phyloP scores from a whole-genome alignment of 2,329 filamentous ascomycete species.

The Aspergillus thermomutatus region DNA sequence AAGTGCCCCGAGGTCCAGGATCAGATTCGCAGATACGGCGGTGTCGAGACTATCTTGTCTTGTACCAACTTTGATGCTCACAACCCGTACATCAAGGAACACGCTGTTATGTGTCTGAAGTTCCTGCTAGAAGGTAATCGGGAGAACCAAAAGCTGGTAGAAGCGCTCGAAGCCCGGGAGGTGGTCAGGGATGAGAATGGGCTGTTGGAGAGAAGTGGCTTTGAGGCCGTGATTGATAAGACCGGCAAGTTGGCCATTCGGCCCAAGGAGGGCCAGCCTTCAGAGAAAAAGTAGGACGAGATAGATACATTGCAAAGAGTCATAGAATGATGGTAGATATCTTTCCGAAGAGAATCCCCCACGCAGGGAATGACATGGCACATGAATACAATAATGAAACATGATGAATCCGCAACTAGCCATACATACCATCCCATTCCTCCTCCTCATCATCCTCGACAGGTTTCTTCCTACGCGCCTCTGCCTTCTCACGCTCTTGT shows the following conservation, averaged over 20 bases:
- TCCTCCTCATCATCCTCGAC: slow-evolving; percentile 44
- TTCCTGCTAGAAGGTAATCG: slow-evolving; percentile 56
- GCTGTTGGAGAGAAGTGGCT: slow-evolving; percentile 39
- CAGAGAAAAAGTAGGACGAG: neutral
- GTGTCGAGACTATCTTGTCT: slow-evolving; percentile 81
- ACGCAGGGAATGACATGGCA: neutral
- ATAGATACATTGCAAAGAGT: neutral
- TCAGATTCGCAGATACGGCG: slow-evolving; percentile 80
- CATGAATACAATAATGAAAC: neutral
- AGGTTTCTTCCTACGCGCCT: slow-evolving; percentile 46
- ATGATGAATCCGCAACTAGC: slow-evolving; percentile 13
- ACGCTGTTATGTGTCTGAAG: slow-evolving; percentile 83
- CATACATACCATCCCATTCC: slow-evolving; percentile 51
- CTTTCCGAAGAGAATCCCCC: neutral
- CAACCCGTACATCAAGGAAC: slow-evolving; percentile 91
- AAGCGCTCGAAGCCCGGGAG: slow-evolving; percentile 45
- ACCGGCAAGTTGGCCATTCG: slow-evolving; percentile 42
- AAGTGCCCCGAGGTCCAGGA: slow-evolving; percentile 81
- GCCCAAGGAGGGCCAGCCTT: slow-evolving; percentile 25
- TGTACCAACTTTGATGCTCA: slow-evolving; percentile 90
- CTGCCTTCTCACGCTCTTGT: slow-evolving; percentile 50
- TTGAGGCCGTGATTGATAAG: slow-evolving; percentile 42
- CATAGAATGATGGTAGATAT: neutral
- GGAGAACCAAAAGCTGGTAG: slow-evolving; percentile 53
- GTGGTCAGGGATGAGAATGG: slow-evolving; percentile 41